Percentiles rank a stretch among this genome's conserved stretches.
Evolutionary conservation across 768 basidiomycete genomes (phyloP).

Genomic region (Termitomyces sp.): DNA sequence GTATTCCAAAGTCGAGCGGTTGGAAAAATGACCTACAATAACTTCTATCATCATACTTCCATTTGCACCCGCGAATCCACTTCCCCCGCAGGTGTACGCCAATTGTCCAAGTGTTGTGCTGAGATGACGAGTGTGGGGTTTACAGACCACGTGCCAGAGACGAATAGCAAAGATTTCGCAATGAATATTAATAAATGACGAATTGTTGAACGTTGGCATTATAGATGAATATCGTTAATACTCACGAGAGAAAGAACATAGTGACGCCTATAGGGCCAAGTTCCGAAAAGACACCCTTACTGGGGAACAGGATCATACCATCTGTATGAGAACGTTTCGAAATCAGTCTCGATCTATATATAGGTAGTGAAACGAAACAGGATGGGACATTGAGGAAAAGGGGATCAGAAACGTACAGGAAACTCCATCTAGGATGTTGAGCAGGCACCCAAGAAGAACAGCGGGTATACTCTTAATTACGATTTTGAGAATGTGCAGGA

Average conservation of each 20-base stretch:
- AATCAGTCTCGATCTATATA: not conserved
- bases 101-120: constrained; percentile 56
- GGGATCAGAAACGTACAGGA: constrained; percentile 54
- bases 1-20: not conserved
- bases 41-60: constrained; percentile 99
- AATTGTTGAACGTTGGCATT: constrained; percentile 35
- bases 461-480: constrained; percentile 61
- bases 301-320: constrained; percentile 95
- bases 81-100: constrained; percentile 81
- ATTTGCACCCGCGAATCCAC: constrained; percentile 85
- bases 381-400: not conserved
- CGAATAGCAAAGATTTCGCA: not conserved
- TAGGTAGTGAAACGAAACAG: not conserved
- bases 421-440: constrained; percentile 93
- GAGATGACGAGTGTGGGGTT: not conserved
- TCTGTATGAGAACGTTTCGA: constrained; percentile 35
- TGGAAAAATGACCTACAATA: constrained; percentile 50
- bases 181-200: constrained; percentile 19
- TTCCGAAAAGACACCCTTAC: constrained; percentile 68
- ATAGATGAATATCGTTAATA: not conserved
- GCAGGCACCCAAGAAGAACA: constrained; percentile 76
- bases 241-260: constrained; percentile 87
- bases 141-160: not conserved
- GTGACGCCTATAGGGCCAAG: constrained; percentile 90
- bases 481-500: not conserved